Base-by-base conservation (phyloP, 148 eudicot genomes). In the Rhododendron kiyosumense region DNA sequence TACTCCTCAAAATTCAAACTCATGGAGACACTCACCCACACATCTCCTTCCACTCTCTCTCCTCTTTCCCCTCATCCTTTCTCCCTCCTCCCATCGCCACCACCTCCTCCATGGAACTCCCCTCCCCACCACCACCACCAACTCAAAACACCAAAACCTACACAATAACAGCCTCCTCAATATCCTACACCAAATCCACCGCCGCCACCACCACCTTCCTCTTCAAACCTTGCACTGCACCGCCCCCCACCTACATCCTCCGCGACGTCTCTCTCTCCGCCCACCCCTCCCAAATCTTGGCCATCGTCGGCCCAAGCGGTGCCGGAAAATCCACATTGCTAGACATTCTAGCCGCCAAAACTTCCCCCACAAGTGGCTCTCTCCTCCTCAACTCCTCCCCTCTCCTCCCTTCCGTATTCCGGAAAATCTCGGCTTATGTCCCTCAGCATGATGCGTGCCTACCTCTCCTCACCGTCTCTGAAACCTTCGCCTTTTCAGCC, bases 271-370 rank as follows among this genome's bases (percentile, higher is more conserved):
- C 96, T 0, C 87, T 95, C 54, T 90, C 92, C 14, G 98, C 99
- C 83, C 49, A 89, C 85, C 99, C 99, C 0, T 93, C 96, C 22
- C 89, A 95, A 89, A 95, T 96, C 86, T 93, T 96, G 2, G 99
- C 97, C 88, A 87, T 96, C 8, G 95, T 94, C 4, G 99, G 99
- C 82, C 98, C 99, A 0, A 95, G 98, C 17, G 99, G 99, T 3
- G 97, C 99, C 49, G 98, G 98, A 9, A 96, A 96, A 86, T 95
- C 98, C 80, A 93, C 95, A 48, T 90, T 96, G 17, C 96, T 96
- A 26, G 96, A 93, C 92, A 96, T 96, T 81, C 88, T 96, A 2
- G 95, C 99, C 17, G 91, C 96, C 15, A 85, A 92, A 76, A 94
- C 95, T 18, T 67, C 93, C 77, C 93, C 97, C 0, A 81, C 94